Evolutionary conservation across 495 filamentous ascomycete species (phyloP).

Genomic region (Hypoxylon lienhwacheense): DNA sequence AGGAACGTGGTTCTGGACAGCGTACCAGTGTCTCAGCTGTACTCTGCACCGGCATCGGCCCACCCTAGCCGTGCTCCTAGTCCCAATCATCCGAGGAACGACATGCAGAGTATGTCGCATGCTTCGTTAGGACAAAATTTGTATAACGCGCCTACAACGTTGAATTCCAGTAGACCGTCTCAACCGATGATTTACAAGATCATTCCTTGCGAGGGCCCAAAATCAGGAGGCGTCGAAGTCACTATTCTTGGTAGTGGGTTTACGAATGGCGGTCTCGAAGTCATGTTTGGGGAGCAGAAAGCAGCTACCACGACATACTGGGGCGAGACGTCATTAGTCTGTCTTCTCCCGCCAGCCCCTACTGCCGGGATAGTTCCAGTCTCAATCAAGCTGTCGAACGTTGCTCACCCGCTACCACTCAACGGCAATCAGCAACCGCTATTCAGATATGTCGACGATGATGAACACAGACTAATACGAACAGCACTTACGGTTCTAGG

Average conservation of each 20-base stretch:
- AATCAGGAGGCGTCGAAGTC: conserved; percentile 81
- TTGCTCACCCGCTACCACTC: conserved; percentile 41
- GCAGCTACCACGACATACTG: conserved; percentile 83
- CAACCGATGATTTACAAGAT: conserved; percentile 72
- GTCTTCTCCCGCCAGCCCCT: conserved; percentile 73
- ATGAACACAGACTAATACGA: conserved; percentile 71
- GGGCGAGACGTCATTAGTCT: conserved; percentile 81
- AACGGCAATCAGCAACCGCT: conserved; percentile 49
- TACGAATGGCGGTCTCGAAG: conserved; percentile 69
- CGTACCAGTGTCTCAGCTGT: conserved; percentile 57
- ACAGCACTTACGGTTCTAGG: conserved; percentile 60
- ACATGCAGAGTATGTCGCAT: conserved; percentile 46
- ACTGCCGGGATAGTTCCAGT: conserved; percentile 72
- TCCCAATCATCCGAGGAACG: conserved; percentile 52
- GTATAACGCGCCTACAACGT: conserved; percentile 38
- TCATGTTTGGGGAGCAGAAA: conserved; percentile 78
- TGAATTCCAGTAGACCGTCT: conserved; percentile 37
- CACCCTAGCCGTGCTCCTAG: conserved; percentile 58
- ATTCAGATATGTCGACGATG: conserved; percentile 75
- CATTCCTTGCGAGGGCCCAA: conserved; percentile 79
- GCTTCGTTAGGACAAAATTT: conserved; percentile 47
- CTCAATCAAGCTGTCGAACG: conserved; percentile 62
- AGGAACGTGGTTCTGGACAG: conserved; percentile 59
- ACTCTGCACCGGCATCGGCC: conserved; percentile 67
- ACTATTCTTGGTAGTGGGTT: conserved; percentile 80